phyloP scores from a whole-genome alignment of 805 yeast species.

The Schwanniomyces polymorphus region DNA sequence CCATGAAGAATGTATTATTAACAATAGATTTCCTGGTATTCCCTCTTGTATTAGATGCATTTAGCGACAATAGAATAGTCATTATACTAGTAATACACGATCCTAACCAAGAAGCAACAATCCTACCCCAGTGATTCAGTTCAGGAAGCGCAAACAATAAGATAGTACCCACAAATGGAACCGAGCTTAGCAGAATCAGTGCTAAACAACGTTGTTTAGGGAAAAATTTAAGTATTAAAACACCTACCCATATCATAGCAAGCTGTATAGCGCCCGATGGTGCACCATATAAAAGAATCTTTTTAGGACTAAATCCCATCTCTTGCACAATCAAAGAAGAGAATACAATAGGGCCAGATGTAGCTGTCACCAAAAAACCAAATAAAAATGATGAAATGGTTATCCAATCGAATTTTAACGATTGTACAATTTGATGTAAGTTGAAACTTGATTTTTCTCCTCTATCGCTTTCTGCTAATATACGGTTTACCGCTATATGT shows the following conservation, averaged over 20 bases:
- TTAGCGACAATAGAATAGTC: slow-evolving; percentile 8
- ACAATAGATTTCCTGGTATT: slow-evolving; percentile 12
- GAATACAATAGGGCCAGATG: slow-evolving; percentile 19
- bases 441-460: slow-evolving; percentile 23
- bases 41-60: slow-evolving; percentile 12
- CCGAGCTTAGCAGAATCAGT: slow-evolving; percentile 11
- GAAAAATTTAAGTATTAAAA: slow-evolving; percentile 7
- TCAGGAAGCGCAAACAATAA: slow-evolving; percentile 10
- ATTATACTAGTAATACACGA: slow-evolving; percentile 11
- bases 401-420: slow-evolving; percentile 19
- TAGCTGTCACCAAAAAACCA: slow-evolving; percentile 15
- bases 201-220: slow-evolving; percentile 21
- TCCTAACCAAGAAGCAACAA: slow-evolving; percentile 13
- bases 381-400: slow-evolving; percentile 9
- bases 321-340: slow-evolving; percentile 12
- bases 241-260: slow-evolving; percentile 20
- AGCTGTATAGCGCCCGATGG: slow-evolving; percentile 31
- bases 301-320: slow-evolving; percentile 13
- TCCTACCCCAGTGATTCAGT: slow-evolving; percentile 16
- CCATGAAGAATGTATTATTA: slow-evolving; percentile 12
- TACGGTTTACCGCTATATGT: slow-evolving; percentile 14
- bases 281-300: slow-evolving; percentile 20
- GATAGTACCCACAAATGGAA: slow-evolving; percentile 21
- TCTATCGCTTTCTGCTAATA: slow-evolving; percentile 14
- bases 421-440: slow-evolving; percentile 21